Evolutionary conservation across 2,329 filamentous ascomycete species (phyloP), one percentile per base, ranked within the genome.

Genomic region (Aspergillus sp.): DNA sequence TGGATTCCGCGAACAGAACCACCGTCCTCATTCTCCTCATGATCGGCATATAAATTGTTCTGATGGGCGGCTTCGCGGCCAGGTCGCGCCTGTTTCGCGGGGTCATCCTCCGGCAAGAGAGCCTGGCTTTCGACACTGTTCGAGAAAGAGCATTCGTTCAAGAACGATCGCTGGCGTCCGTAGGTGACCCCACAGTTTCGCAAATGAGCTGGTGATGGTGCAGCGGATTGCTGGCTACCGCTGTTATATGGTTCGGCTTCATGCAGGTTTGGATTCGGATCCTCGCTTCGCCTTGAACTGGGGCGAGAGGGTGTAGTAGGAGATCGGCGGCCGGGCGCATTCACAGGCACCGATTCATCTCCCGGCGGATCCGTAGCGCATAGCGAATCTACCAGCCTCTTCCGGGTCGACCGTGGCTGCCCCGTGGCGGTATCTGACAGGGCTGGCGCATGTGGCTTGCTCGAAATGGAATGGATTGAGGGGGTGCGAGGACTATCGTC

Each of bases 141-240:
- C 31, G 42, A 14, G 10, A 41, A 24, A 26, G 35, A 63, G 27
- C 62, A 50, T 40, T 77, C 73, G 42, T 69, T 64, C n/a, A 78
- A 55, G 39, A 77, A 75, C 2, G 75, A 76, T 28, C 75, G 66
- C 41, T 72, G 64, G 24, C 67, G 67, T 10, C 71, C 70, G 51
- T 80, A 80, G 2, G 76, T 80, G 26, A 74, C 57, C 42, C 60
- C 71, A 4, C 65, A 57, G 2, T 60, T 63, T 32, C 42, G 42
- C 8, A 51, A 32, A 33, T 47, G 44, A 8, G 54, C 42, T 19
- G 49, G 44, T 10, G 36, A 24, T 11, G 43, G 24, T 24, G 32
- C 27, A 27, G 34, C 30, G 5, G 44, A 24, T 10, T 43, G 41
- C 32, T 40, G 33, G 6, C 26, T 14, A 7, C 22, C 37, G 14